These are phyloP conservation scores for Cucurbita moschata DNA, from an alignment of 306 rosid genomes.

Conservation along the genomic window DNA sequence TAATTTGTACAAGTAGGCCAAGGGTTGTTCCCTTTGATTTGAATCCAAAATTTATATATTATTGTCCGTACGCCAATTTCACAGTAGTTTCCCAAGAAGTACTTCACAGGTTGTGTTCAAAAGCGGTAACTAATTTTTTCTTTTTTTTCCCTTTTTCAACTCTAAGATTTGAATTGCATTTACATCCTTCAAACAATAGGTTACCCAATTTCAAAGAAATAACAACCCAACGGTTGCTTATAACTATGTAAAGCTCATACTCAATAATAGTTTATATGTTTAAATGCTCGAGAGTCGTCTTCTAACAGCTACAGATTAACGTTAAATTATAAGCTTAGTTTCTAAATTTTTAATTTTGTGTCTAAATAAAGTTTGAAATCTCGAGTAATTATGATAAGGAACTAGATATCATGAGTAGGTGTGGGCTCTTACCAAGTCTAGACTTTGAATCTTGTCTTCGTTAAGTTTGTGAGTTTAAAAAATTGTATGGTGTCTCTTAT, in stretches of 20 bases:
- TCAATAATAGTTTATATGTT: neutral
- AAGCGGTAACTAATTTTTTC: neutral
- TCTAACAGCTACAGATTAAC: too few relatives aligned
- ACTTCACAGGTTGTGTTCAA: neutral
- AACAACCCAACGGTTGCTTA: neutral
- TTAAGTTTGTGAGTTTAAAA: too few relatives aligned
- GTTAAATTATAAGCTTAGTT: neutral
- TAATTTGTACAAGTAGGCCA: neutral
- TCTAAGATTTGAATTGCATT: neutral
- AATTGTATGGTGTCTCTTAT: too few relatives aligned
- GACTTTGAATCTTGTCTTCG: too few relatives aligned
- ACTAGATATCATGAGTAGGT: too few relatives aligned
- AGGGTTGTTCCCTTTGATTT: neutral
- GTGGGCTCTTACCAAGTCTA: too few relatives aligned
- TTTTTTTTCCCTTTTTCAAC: neutral
- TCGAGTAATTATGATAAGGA: too few relatives aligned
- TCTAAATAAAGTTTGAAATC: too few relatives aligned
- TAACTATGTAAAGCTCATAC: neutral
- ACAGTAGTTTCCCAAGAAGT: neutral
- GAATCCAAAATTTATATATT: neutral
- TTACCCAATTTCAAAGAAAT: neutral
- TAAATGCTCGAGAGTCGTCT: neutral
- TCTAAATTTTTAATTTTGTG: too few relatives aligned
- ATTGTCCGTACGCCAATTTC: neutral
- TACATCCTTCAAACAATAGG: neutral